These are phyloP conservation scores for Phytophthora parvispora DNA, from an alignment of 352 stramenopile genomes.

Conservation along the genomic window DNA sequence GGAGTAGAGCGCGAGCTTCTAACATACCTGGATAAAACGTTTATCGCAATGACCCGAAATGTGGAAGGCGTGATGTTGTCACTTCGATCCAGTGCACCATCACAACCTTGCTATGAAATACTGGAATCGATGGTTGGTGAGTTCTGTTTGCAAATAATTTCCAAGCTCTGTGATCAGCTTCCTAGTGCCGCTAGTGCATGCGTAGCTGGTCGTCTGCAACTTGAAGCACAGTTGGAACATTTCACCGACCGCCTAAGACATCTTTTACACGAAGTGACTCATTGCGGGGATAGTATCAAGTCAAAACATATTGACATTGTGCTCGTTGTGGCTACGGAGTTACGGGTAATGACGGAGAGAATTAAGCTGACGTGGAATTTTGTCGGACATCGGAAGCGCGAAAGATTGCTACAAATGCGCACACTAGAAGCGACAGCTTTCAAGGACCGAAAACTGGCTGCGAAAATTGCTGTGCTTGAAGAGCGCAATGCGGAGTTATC, in stretches of 20 bases:
- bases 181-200: constrained; percentile 37
- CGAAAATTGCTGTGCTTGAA: constrained; percentile 19
- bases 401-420: constrained; percentile 38
- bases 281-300: background rate
- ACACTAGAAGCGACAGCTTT: constrained; percentile 14
- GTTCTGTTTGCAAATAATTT: constrained; percentile 67
- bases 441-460: constrained; percentile 12
- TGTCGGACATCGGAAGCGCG: constrained; percentile 59
- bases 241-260: constrained; percentile 46
- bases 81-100: constrained; percentile 1
- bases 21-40: constrained; percentile 36
- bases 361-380: constrained; percentile 57
- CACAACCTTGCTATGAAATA: constrained; percentile 1
- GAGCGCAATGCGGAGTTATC: constrained; percentile 19
- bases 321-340: constrained; percentile 37
- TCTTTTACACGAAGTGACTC: constrained; percentile 18
- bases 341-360: constrained; percentile 58
- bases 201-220: constrained; percentile 31
- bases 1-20: constrained; percentile 54
- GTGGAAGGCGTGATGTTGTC: constrained; percentile 23
- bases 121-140: constrained; percentile 62
- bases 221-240: constrained; percentile 55
- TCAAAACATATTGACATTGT: background rate
- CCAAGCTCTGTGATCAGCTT: constrained; percentile 63
- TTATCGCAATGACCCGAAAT: constrained; percentile 28